Conservation (phyloP, 352 stramenopile species). For the Pythium aquatile region DNA sequence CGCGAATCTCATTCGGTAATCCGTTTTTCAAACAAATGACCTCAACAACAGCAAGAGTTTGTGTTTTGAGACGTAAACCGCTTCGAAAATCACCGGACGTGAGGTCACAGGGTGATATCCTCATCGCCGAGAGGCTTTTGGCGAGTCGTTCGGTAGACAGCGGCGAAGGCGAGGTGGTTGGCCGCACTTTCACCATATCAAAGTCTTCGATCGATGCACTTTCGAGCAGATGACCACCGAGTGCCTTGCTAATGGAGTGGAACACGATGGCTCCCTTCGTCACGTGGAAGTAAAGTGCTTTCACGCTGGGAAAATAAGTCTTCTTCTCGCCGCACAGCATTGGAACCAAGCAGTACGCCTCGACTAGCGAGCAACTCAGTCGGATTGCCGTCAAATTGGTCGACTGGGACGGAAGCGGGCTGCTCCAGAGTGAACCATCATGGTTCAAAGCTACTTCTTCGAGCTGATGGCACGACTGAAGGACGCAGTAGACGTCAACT, state of each 20-base stretch:
- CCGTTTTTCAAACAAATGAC: not conserved
- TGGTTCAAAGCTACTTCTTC: conserved; percentile 2
- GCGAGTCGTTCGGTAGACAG: not conserved
- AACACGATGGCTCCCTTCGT: conserved; percentile 6
- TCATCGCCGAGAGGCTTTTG: conserved; percentile 2
- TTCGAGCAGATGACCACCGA: not conserved
- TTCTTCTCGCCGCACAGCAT: not conserved
- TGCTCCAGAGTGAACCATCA: conserved; percentile 8
- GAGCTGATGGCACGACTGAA: conserved; percentile 3
- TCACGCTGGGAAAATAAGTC: not conserved
- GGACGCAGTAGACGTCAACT: not conserved
- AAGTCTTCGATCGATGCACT: conserved; percentile 3
- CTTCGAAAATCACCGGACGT: not conserved
- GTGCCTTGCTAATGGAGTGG: conserved; percentile 1
- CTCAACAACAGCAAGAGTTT: not conserved
- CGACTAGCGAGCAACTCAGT: conserved; percentile 9
- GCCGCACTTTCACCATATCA: conserved; percentile 11
- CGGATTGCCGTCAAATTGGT: not conserved
- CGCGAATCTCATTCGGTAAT: conserved; percentile 1
- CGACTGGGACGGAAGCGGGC: not conserved
- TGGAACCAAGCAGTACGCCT: conserved; percentile 1
- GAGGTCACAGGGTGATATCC: not conserved
- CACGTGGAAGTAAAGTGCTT: conserved; percentile 11
- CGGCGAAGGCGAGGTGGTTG: not conserved
- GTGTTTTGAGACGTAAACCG: not conserved